phyloP scores from a whole-genome alignment of 75 land plant genomes.

The Selaginella moellendorffii region DNA sequence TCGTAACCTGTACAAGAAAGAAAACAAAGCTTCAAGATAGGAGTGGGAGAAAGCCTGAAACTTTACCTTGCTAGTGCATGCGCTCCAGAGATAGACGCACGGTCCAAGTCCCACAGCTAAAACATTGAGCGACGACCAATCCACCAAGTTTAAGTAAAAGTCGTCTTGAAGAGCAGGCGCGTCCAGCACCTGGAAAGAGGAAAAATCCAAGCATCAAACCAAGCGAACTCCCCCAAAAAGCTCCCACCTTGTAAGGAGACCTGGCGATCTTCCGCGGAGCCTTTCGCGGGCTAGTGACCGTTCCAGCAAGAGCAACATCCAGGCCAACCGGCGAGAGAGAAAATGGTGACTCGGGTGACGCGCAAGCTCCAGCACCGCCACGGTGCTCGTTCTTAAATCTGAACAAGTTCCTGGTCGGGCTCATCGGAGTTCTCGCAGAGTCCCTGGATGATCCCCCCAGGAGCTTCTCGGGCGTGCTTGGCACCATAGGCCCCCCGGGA shows the following conservation, averaged over 20 bases:
- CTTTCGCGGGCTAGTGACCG: conserved; percentile 40
- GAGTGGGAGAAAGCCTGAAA: too few relatives aligned
- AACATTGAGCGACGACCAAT: conserved; percentile 99
- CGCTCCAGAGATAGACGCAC: conserved; percentile 97
- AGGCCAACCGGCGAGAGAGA: conserved; percentile 33
- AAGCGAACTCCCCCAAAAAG: not conserved
- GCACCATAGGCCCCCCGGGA: conserved; percentile 31
- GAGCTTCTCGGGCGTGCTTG: conserved; percentile 32
- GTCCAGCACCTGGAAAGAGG: conserved; percentile 69
- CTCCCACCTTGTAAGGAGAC: conserved; percentile 67
- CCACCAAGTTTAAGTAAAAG: conserved; percentile 93
- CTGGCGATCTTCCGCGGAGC: conserved; percentile 61
- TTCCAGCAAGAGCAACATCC: conserved; percentile 38
- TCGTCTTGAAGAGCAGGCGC: conserved; percentile 99
- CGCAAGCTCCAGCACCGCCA: conserved; percentile 12
- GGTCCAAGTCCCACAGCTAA: conserved; percentile 95
- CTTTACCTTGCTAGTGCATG: conserved; percentile 83
- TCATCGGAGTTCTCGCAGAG: conserved; percentile 15
- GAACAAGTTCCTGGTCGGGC: conserved; percentile 8
- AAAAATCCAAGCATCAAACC: not conserved
- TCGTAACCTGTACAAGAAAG: conserved; percentile 42
- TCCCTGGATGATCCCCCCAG: conserved; percentile 16
- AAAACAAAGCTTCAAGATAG: not conserved
- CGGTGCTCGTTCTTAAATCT: conserved; percentile 11
- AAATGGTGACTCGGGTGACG: conserved; percentile 41